phyloP scores from a whole-genome alignment of 345 rosid genomes.

The Sapria himalayana region DNA sequence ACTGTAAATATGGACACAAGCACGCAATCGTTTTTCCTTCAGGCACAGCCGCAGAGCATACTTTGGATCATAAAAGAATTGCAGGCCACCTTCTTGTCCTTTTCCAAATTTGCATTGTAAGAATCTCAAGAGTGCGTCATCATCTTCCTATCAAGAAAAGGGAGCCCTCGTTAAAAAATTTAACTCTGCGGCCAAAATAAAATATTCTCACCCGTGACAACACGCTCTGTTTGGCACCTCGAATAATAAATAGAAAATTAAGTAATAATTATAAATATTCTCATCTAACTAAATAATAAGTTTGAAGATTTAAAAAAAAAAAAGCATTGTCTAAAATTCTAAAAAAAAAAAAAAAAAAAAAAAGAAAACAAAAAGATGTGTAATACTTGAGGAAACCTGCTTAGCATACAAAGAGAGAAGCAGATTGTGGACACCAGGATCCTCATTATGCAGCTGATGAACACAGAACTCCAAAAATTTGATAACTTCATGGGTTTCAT shows the following conservation, averaged over 20 bases:
- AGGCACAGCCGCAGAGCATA: constrained; percentile 95
- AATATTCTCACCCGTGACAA: too few relatives aligned
- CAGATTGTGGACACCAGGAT: constrained; percentile 91
- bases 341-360: too few relatives aligned
- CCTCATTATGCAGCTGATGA: constrained; percentile 77
- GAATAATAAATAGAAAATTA: too few relatives aligned
- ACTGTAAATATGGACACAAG: constrained; percentile 92
- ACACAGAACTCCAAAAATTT: constrained; percentile 88
- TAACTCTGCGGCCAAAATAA: too few relatives aligned
- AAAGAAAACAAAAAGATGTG: too few relatives aligned
- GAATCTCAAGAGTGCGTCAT: constrained; percentile 73
- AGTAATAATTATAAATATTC: too few relatives aligned
- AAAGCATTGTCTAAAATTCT: too few relatives aligned
- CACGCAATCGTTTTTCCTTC: constrained; percentile 86
- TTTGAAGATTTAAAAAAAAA: too few relatives aligned
- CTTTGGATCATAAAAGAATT: constrained; percentile 93
- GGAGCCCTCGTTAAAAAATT: too few relatives aligned
- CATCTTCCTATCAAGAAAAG: constrained; percentile 99
- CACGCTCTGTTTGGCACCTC: too few relatives aligned
- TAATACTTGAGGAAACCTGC: too few relatives aligned
- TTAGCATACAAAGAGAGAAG: constrained; percentile 89
- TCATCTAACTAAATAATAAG: too few relatives aligned
- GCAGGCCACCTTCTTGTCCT: constrained; percentile 77
- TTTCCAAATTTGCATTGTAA: constrained; percentile 93
- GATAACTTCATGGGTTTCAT: constrained; percentile 96